Evolutionary conservation across 2,329 filamentous ascomycete species (phyloP).

Genomic region (Plectosphaerella sp.): DNA sequence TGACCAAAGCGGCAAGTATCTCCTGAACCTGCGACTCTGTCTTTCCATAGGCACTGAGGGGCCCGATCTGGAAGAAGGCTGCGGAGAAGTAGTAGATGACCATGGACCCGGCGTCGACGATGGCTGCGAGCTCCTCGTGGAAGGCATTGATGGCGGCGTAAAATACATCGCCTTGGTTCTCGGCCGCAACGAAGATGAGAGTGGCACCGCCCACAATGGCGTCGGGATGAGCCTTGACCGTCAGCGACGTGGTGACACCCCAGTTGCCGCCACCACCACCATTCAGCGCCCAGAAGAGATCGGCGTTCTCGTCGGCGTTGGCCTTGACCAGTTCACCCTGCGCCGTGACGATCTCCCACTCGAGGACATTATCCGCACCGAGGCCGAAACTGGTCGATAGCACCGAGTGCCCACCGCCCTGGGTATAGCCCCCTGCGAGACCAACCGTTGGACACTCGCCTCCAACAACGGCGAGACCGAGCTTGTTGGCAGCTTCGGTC

Average conservation of each 20-base stretch:
- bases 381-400: constrained; percentile 37
- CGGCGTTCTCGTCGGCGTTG: constrained; percentile 32
- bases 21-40: constrained; percentile 32
- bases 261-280: constrained; percentile 41
- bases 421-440: constrained; percentile 19
- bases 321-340: constrained; percentile 35
- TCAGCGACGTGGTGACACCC: constrained; percentile 35
- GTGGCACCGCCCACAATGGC: constrained; percentile 24
- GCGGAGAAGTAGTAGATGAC: constrained; percentile 44
- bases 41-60: constrained; percentile 43
- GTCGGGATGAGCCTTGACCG: constrained; percentile 26
- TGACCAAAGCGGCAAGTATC: constrained; percentile 41
- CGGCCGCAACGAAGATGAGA: constrained; percentile 22
- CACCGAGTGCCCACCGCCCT: constrained; percentile 45
- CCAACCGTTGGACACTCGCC: constrained; percentile 41
- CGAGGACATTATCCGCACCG: constrained; percentile 42
- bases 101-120: constrained; percentile 46
- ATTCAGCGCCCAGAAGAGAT: constrained; percentile 46
- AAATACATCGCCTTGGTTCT: constrained; percentile 19
- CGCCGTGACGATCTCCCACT: constrained; percentile 43
- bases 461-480: constrained; percentile 45
- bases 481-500: constrained; percentile 42
- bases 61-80: constrained; percentile 39
- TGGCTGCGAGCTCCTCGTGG: constrained; percentile 30
- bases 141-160: constrained; percentile 26